Evolutionary conservation across 2,329 filamentous ascomycete genomes (phyloP).

Genomic region (Alternaria gaisen): DNA sequence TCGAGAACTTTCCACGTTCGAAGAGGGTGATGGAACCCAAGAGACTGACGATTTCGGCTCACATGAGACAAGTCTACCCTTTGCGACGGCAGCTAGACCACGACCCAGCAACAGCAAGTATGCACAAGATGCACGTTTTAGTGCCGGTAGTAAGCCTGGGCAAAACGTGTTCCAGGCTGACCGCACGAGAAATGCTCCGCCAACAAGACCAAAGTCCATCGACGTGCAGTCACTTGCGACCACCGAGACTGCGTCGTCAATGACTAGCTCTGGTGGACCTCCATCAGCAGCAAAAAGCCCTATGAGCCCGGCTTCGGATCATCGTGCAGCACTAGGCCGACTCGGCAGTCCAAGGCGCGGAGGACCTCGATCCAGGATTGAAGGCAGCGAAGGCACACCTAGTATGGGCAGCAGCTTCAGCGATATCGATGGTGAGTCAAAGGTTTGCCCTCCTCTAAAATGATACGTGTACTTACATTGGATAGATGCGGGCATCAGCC

Average conservation of each 20-base stretch:
- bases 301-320: slow-evolving; percentile 59
- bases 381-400: slow-evolving; percentile 48
- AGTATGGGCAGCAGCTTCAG: slow-evolving; percentile 79
- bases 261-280: slow-evolving; percentile 54
- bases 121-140: slow-evolving; percentile 17
- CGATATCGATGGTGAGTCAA: slow-evolving; percentile 74
- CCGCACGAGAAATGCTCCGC: slow-evolving; percentile 7
- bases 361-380: slow-evolving; percentile 29
- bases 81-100: slow-evolving; percentile 45
- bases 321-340: slow-evolving; percentile 66
- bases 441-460: not conserved
- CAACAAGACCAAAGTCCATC: slow-evolving; percentile 22
- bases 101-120: slow-evolving; percentile 14
- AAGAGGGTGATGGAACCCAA: slow-evolving; percentile 44
- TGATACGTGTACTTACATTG: slow-evolving; percentile 13
- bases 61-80: slow-evolving; percentile 56
- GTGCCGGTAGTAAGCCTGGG: slow-evolving; percentile 12
- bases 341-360: slow-evolving; percentile 61
- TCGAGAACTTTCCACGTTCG: slow-evolving; percentile 35
- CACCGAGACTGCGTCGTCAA: slow-evolving; percentile 60
- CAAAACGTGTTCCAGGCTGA: slow-evolving; percentile 18
- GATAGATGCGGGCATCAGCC: slow-evolving; percentile 79
- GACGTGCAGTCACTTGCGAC: slow-evolving; percentile 33
- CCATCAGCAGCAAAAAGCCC: slow-evolving; percentile 30
- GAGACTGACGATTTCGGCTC: slow-evolving; percentile 64